These are phyloP conservation scores for Rhododendron williamsianum DNA, from an alignment of 148 eudicot species.

Conservation along the genomic window DNA sequence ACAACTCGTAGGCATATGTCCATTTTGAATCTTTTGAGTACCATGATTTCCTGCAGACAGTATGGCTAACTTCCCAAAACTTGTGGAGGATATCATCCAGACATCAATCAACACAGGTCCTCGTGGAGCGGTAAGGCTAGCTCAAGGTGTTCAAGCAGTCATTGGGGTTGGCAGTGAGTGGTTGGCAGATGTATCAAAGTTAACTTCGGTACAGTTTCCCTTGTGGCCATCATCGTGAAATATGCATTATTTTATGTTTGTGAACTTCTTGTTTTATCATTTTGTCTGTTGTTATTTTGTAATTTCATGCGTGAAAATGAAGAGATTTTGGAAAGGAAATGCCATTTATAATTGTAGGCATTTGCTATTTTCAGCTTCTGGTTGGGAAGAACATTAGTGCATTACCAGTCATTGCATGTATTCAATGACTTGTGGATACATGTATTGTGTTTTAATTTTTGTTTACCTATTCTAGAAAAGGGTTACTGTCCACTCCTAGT, in stretches of 20 bases:
- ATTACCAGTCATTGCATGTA: not conserved
- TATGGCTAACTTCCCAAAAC: conserved; percentile 68
- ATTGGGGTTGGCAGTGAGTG: conserved; percentile 95
- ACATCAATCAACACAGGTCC: conserved; percentile 94
- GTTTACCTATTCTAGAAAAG: not conserved
- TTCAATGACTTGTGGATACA: not conserved
- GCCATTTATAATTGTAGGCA: not conserved
- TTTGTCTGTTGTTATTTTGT: not conserved
- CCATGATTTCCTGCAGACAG: conserved; percentile 45
- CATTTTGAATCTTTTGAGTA: conserved; percentile 4
- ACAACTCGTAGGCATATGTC: not conserved
- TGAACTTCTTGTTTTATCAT: not conserved
- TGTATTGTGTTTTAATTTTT: not conserved
- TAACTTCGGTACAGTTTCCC: conserved; percentile 13
- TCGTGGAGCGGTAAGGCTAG: conserved; percentile 84
- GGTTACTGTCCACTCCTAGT: not conserved
- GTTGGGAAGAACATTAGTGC: not conserved
- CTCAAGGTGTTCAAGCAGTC: conserved; percentile 95
- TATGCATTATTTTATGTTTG: not conserved
- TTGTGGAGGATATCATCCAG: conserved; percentile 86
- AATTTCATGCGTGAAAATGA: not conserved
- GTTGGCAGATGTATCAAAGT: conserved; percentile 85
- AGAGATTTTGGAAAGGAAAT: not conserved
- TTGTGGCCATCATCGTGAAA: not conserved
- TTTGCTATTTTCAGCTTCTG: not conserved